Evolutionary conservation across 2,329 filamentous ascomycete species (phyloP).

Genomic region (Thelonectria discophora): DNA sequence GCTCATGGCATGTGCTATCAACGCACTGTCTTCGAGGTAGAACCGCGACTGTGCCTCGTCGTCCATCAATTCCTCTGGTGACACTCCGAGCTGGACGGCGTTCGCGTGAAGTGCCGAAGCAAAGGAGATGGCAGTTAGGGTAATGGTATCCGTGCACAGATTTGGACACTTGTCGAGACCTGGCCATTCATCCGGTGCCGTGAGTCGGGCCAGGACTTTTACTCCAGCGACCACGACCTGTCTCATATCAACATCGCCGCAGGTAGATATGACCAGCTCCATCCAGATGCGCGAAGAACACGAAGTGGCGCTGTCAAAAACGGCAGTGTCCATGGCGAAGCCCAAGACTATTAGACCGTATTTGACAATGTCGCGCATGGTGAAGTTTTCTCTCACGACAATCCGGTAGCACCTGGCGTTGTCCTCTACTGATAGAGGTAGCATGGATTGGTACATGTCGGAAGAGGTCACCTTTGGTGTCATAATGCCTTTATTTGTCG

Average conservation of each 20-base stretch:
- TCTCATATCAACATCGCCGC: neutral
- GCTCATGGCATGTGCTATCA: neutral
- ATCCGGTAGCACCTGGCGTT: neutral
- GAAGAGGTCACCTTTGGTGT: neutral
- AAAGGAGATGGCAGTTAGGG: neutral
- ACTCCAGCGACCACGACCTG: neutral
- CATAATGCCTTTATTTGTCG: neutral
- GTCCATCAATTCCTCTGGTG: neutral
- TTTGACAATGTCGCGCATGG: neutral
- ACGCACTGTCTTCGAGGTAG: neutral
- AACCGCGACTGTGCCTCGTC: neutral
- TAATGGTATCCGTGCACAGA: neutral
- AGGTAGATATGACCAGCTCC: neutral
- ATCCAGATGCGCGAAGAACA: neutral
- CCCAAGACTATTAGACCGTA: neutral
- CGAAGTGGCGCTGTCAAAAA: neutral
- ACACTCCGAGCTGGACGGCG: neutral
- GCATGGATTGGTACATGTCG: neutral
- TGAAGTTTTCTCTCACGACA: neutral
- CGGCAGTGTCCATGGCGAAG: neutral
- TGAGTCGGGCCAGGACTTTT: neutral
- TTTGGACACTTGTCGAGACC: neutral
- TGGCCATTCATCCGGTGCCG: neutral
- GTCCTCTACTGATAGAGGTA: neutral
- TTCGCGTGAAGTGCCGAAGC: neutral